Evolutionary conservation across 2,329 filamentous ascomycete species (phyloP), one percentile per base, ranked within the genome.

Genomic region (Penicillium rolfsii): DNA sequence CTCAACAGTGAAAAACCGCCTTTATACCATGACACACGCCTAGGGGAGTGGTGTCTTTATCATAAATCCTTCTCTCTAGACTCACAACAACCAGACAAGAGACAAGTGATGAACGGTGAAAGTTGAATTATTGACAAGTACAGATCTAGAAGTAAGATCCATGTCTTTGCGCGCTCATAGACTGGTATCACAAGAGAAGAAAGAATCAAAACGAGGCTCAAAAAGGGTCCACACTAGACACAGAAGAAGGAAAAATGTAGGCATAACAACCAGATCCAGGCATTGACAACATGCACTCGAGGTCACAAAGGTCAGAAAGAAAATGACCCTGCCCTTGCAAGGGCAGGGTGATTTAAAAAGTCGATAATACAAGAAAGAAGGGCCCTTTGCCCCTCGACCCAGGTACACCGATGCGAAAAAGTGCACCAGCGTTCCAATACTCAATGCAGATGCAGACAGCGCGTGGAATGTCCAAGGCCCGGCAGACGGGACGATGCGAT

Each of bases 111-210:
- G 58, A 22, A 41, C 52, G 60, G 53, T 45, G 30, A 55, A 55
- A 62, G 38, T 49, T 65, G 64, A 52, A 59, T 67, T 66, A 65
- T 70, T 62, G 66, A 68, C 64, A 73, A 70, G 70, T 72, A 72
- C 67, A 73, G 65, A 65, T 65, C 67, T 59, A 73, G 68, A 69
- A 68, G 61, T 56, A 65, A 69, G 59, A 66, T 63, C 62, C 56
- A 58, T 71, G 56, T 66, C 65, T 57, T 67, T 64, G 49, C 62
- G 56, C 67, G 71, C 70, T 73, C 70, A 62, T 73, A 70, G 69
- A 66, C 68, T 73, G 72, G 70, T 73, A 73, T 74, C 71, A 69
- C 65, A 64, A 48, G 66, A 63, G 56, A 52, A 57, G 58, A 38
- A 52, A 52, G 57, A 49, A 59, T 58, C 56, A 54, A 40, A 59